These are phyloP conservation scores for Stentor coeruleus DNA, from an alignment of 73 alveolate species.

Conservation along the genomic window DNA sequence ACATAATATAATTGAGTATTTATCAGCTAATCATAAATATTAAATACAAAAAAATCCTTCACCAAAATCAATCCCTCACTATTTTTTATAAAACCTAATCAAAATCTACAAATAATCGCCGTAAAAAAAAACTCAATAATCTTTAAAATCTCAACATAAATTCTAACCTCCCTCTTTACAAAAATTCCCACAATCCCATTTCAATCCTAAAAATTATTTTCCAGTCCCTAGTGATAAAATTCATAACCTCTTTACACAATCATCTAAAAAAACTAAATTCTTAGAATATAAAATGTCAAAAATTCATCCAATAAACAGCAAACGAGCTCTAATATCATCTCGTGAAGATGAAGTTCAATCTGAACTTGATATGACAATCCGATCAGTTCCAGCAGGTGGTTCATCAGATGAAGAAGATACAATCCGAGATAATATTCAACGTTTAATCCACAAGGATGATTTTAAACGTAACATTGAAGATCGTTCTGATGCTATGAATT, in stretches of 20 bases:
- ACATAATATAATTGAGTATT: too few relatives aligned
- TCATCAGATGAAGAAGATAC: constrained; percentile 19
- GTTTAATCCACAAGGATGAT: constrained; percentile 4
- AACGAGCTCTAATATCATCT: background rate
- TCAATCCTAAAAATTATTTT: too few relatives aligned
- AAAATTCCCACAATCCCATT: background rate
- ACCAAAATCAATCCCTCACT: too few relatives aligned
- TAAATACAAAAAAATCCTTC: too few relatives aligned
- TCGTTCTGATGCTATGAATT: background rate
- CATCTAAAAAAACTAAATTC: too few relatives aligned
- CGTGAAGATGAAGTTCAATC: background rate
- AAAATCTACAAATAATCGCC: too few relatives aligned
- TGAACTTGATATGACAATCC: background rate
- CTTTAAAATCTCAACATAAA: background rate
- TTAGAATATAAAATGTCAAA: too few relatives aligned
- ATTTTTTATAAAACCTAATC: too few relatives aligned
- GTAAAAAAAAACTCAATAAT: background rate
- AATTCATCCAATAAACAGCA: too few relatives aligned
- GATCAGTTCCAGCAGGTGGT: constrained; percentile 4
- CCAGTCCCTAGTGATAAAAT: too few relatives aligned
- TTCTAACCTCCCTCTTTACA: background rate
- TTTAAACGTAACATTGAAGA: background rate
- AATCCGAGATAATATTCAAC: constrained; percentile 15
- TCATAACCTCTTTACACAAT: background rate
- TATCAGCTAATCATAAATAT: too few relatives aligned